These are phyloP conservation scores for Erodium moschatum DNA, from an alignment of 441 rosid species.

Conservation along the genomic window DNA sequence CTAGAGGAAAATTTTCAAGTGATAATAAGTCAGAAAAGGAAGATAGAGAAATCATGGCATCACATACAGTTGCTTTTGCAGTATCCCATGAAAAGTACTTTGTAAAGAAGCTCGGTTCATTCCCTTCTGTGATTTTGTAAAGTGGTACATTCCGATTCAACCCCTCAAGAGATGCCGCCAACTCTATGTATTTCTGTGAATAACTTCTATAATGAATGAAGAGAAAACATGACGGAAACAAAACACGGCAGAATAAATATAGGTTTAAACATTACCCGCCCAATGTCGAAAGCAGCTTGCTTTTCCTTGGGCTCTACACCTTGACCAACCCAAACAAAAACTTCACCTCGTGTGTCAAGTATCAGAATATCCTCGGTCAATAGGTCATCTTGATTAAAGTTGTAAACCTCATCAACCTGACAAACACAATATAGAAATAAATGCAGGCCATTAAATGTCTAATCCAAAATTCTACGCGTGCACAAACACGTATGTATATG, in stretches of 20 bases:
- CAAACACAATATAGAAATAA: slow-evolving; percentile 21
- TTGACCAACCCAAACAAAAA: slow-evolving; percentile 95
- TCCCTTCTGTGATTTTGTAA: slow-evolving; percentile 85
- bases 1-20: background rate
- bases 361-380: slow-evolving; percentile 84
- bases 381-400: slow-evolving; percentile 88
- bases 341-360: slow-evolving; percentile 91
- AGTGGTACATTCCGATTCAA: slow-evolving; percentile 73
- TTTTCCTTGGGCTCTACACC: slow-evolving; percentile 76
- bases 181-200: slow-evolving; percentile 68
- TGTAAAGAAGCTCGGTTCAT: slow-evolving; percentile 89
- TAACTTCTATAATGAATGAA: slow-evolving; percentile 21
- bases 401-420: slow-evolving; percentile 86
- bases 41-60: background rate
- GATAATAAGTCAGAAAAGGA: background rate
- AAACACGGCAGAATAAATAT: background rate
- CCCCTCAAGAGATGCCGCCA: slow-evolving; percentile 71
- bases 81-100: slow-evolving; percentile 84
- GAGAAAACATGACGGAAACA: slow-evolving; percentile 5
- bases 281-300: slow-evolving; percentile 80
- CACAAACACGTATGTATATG: background rate
- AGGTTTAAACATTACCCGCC: slow-evolving; percentile 47
- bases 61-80: slow-evolving; percentile 60
- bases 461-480: too few species aligned
- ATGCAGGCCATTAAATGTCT: slow-evolving; percentile 6